Conservation (phyloP, 73 alveolate genomes). For the Breviolum minutum region DNA sequence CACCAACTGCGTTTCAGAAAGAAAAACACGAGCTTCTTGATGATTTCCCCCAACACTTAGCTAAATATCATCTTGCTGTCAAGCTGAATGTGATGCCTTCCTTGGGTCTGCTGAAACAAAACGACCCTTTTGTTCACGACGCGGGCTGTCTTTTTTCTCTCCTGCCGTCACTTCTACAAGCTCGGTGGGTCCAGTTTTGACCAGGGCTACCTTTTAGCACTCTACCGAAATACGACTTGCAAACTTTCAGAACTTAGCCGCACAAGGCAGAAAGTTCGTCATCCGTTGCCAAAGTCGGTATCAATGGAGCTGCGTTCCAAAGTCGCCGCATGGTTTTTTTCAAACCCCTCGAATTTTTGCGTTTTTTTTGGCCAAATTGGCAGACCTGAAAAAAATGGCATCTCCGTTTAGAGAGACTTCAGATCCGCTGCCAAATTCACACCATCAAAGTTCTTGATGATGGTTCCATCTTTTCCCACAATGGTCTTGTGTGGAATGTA, state of each 20-base stretch:
- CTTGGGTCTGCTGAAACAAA: too few species aligned
- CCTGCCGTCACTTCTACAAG: neutral
- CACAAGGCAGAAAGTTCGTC: neutral
- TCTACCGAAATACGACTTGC: neutral
- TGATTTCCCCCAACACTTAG: too few species aligned
- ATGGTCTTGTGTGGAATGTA: conserved; percentile 77
- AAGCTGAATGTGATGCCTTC: too few species aligned
- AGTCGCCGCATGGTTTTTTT: neutral
- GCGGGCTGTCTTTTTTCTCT: too few species aligned
- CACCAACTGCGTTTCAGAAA: too few species aligned
- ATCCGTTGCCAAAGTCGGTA: neutral
- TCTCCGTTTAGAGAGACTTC: neutral
- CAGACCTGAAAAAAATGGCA: too few species aligned
- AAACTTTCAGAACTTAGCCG: neutral
- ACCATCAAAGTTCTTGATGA: conserved; percentile 81
- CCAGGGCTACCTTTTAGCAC: neutral
- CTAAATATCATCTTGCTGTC: too few species aligned
- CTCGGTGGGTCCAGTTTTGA: conserved; percentile 15
- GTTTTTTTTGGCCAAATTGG: too few species aligned
- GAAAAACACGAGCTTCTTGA: too few species aligned
- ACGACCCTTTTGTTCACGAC: too few species aligned
- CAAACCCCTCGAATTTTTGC: neutral
- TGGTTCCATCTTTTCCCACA: conserved; percentile 22
- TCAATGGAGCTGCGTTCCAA: too few species aligned
- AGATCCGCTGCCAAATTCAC: conserved; percentile 65